Evolutionary conservation across 116 monocot species (phyloP).

Genomic region (Thalassia testudinum): DNA sequence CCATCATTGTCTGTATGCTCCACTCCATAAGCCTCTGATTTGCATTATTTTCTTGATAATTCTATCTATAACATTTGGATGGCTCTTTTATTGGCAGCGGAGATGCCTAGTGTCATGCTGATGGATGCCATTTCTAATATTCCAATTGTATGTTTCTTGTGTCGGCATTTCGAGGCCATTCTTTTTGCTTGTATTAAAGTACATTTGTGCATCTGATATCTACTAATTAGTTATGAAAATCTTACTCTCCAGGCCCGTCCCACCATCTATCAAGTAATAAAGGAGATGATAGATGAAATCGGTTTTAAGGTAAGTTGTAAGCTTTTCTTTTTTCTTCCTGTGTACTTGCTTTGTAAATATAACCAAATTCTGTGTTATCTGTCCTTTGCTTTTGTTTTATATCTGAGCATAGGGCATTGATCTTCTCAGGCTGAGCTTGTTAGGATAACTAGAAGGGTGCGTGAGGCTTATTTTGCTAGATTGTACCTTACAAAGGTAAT

Average conservation of each 20-base stretch:
- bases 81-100: constrained; percentile 39
- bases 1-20: constrained; percentile 83
- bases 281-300: constrained; percentile 93
- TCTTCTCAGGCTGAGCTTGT: constrained; percentile 54
- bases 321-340: no score
- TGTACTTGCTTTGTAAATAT: not conserved
- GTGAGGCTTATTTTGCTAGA: constrained; percentile 87
- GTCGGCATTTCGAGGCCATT: no score
- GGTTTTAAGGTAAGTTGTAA: constrained; percentile 56
- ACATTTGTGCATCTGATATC: not conserved
- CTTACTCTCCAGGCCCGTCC: constrained; percentile 52
- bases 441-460: constrained; percentile 77
- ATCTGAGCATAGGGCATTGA: not conserved
- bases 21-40: not conserved
- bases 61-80: not conserved
- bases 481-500: constrained; percentile 75
- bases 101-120: constrained; percentile 76
- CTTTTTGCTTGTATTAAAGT: no score
- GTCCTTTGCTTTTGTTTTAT: no score
- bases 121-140: constrained; percentile 86
- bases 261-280: constrained; percentile 79
- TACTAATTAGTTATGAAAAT: not conserved
- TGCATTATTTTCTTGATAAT: not conserved
- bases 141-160: constrained; percentile 41
- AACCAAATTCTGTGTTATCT: not conserved